phyloP scores from a whole-genome alignment of 371 early-diverging fungal species.

The Rhizopus stolonifer region DNA sequence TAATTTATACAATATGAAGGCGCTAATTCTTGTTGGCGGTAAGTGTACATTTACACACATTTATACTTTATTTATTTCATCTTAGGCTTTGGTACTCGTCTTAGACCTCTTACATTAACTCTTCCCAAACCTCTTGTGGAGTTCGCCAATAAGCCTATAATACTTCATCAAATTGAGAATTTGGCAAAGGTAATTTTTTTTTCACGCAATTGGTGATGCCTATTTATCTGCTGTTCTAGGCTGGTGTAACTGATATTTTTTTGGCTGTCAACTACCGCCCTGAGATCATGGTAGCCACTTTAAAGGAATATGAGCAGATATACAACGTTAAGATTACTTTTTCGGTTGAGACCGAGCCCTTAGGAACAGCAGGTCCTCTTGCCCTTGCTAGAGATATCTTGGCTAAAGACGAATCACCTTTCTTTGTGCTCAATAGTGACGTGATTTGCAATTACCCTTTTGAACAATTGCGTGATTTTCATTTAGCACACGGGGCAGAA shows the following conservation, averaged over 20 bases:
- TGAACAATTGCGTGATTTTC: constrained; percentile 83
- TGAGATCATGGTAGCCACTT: constrained; percentile 89
- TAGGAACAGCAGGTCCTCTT: constrained; percentile 98
- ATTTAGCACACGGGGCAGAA: constrained; percentile 83
- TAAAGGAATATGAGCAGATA: constrained; percentile 83
- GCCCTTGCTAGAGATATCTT: constrained; percentile 92
- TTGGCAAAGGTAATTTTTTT: constrained; percentile 95
- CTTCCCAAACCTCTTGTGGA: constrained; percentile 99
- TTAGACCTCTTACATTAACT: constrained; percentile 97
- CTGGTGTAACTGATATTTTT: constrained; percentile 96
- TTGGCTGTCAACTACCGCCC: constrained; percentile 98
- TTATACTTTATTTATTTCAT: neutral
- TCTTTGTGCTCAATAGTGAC: constrained; percentile 99
- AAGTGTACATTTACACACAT: constrained; percentile 11
- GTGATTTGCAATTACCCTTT: constrained; percentile 99
- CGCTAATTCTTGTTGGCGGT: constrained; percentile 98
- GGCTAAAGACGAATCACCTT: constrained; percentile 86
- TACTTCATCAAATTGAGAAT: constrained; percentile 98
- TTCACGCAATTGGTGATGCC: constrained; percentile 27
- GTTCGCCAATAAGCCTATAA: constrained; percentile 99
- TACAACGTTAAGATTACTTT: constrained; percentile 94
- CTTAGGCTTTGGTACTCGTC: constrained; percentile 96
- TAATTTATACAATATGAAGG: constrained; percentile 87
- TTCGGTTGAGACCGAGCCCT: constrained; percentile 94
- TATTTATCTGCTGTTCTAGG: constrained; percentile 57